Evolutionary conservation across 2,329 filamentous ascomycete species (phyloP).

Genomic region (Aureobasidium zeae): DNA sequence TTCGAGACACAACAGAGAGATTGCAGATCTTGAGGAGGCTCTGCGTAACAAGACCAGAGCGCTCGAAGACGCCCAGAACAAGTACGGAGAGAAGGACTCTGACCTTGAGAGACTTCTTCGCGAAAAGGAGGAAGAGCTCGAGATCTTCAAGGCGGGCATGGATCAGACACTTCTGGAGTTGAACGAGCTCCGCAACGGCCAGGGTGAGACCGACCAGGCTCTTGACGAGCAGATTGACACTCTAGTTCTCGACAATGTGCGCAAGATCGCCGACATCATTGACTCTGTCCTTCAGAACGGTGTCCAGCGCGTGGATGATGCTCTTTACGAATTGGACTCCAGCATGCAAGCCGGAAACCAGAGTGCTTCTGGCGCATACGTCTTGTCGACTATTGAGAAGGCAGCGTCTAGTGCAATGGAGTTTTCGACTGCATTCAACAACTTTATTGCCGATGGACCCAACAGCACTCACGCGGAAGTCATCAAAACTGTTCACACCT

Average conservation of each 20-base stretch:
- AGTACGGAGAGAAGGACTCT: slow-evolving; percentile 67
- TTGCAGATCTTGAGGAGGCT: slow-evolving; percentile 91
- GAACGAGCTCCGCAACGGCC: slow-evolving; percentile 64
- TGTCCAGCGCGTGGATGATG: slow-evolving; percentile 89
- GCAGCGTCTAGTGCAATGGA: slow-evolving; percentile 89
- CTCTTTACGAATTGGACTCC: slow-evolving; percentile 92
- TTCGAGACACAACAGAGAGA: slow-evolving; percentile 92
- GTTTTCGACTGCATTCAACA: slow-evolving; percentile 96
- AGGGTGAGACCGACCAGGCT: slow-evolving; percentile 61
- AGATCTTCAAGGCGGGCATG: slow-evolving; percentile 97
- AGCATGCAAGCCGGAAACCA: slow-evolving; percentile 98
- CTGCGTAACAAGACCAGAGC: slow-evolving; percentile 77
- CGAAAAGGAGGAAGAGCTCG: slow-evolving; percentile 95
- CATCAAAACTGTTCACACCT: slow-evolving; percentile 84
- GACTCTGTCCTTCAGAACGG: slow-evolving; percentile 92
- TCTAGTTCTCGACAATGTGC: slow-evolving; percentile 73
- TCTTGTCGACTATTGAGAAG: slow-evolving; percentile 95
- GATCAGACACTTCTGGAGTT: slow-evolving; percentile 90
- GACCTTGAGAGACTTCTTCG: slow-evolving; percentile 78
- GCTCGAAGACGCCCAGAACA: slow-evolving; percentile 72
- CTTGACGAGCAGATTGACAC: slow-evolving; percentile 87
- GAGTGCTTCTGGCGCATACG: slow-evolving; percentile 88
- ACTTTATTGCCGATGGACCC: slow-evolving; percentile 93
- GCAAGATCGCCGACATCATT: slow-evolving; percentile 95
- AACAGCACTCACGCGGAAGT: slow-evolving; percentile 83